Evolutionary conservation across 257 asterid genomes (phyloP).

Genomic region (Linderniella brevidens): DNA sequence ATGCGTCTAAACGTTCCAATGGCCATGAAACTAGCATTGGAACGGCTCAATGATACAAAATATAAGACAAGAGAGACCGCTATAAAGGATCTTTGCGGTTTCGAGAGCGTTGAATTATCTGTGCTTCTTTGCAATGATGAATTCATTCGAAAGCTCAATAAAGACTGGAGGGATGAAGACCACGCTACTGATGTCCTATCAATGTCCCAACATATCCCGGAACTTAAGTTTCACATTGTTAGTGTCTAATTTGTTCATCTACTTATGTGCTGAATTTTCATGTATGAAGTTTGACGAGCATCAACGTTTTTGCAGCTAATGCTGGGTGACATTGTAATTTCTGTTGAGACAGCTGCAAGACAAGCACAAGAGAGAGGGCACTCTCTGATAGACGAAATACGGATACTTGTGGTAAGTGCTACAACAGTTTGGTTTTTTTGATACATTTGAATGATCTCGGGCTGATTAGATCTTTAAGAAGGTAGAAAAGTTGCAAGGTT

Average conservation of each 20-base stretch:
- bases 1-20: conserved; percentile 86
- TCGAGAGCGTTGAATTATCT: conserved; percentile 71
- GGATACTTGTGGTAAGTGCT: conserved; percentile 71
- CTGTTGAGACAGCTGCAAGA: conserved; percentile 94
- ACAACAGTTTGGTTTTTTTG: background rate
- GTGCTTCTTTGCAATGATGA: conserved; percentile 86
- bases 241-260: conserved; percentile 16
- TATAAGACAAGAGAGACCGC: conserved; percentile 53
- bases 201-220: conserved; percentile 93
- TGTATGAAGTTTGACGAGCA: conserved; percentile 15
- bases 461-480: no score
- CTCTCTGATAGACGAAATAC: conserved; percentile 83
- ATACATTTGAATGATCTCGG: background rate
- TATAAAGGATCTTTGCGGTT: conserved; percentile 54
- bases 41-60: conserved; percentile 34
- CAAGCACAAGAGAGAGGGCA: conserved; percentile 96
- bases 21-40: conserved; percentile 83
- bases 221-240: conserved; percentile 75
- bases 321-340: conserved; percentile 89
- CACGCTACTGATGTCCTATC: conserved; percentile 93
- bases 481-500: no score
- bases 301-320: conserved; percentile 48
- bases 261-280: conserved; percentile 10
- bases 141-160: conserved; percentile 68
- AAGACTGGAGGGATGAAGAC: conserved; percentile 95